Conservation (phyloP, 1,284 basidiomycete species). For the Cutaneotrichosporon daszewskae region DNA sequence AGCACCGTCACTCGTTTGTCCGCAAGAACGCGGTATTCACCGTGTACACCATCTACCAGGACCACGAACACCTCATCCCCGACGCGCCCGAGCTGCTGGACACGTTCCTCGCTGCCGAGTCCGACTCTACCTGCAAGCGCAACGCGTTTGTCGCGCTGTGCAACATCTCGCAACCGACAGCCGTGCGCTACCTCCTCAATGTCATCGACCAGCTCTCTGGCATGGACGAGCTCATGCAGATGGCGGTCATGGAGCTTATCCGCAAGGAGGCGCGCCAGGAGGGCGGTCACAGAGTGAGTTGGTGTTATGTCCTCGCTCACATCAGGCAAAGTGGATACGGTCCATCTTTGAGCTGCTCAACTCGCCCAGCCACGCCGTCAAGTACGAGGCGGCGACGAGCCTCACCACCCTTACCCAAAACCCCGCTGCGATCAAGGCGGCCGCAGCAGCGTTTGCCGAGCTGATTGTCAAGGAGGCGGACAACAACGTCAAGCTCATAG, state of each 20-base stretch:
- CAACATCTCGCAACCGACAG: constrained; percentile 79
- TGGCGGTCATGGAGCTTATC: constrained; percentile 93
- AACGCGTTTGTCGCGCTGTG: constrained; percentile 96
- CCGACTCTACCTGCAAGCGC: constrained; percentile 92
- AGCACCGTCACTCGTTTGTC: constrained; percentile 97
- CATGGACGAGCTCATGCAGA: constrained; percentile 91
- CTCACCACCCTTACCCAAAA: constrained; percentile 93
- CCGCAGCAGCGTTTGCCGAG: constrained; percentile 82
- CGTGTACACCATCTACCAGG: constrained; percentile 86
- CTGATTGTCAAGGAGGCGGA: constrained; percentile 93
- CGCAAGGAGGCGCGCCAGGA: constrained; percentile 84
- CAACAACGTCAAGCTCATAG: constrained; percentile 99
- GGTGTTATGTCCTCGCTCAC: no score
- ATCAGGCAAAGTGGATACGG: constrained; percentile 87
- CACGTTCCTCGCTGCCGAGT: constrained; percentile 95
- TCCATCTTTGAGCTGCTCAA: constrained; percentile 93
- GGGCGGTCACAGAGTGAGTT: constrained; percentile 67
- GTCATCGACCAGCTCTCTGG: constrained; percentile 77
- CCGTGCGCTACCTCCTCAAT: constrained; percentile 82
- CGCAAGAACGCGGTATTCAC: constrained; percentile 99
- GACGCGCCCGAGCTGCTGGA: constrained; percentile 96
- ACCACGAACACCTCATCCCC: constrained; percentile 90
- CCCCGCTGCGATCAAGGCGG: constrained; percentile 91
- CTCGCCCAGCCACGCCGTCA: constrained; percentile 86
- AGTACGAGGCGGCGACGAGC: constrained; percentile 95